Percentiles rank a stretch among this genome's conserved stretches.
Evolutionary conservation across 2,329 filamentous ascomycete genomes (phyloP).

Genomic region (Grosmannia huntii): DNA sequence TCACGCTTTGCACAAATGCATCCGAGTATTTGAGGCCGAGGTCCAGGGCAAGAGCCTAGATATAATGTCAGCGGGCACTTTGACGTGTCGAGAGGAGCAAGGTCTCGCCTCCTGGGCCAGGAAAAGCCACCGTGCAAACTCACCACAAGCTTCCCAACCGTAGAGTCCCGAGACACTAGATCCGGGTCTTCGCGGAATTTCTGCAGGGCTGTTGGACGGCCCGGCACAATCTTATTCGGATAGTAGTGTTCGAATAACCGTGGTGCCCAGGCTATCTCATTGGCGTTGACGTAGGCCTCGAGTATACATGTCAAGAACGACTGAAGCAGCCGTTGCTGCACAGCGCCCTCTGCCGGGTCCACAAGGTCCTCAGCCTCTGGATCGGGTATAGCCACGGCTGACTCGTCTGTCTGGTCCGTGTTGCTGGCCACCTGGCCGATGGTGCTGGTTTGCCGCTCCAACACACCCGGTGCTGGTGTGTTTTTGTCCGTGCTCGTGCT

Average conservation of each 20-base stretch:
- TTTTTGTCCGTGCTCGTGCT: background rate
- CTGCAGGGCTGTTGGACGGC: conserved; percentile 47
- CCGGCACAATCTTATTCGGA: conserved; percentile 50
- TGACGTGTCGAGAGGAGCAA: background rate
- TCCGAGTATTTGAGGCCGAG: conserved; percentile 38
- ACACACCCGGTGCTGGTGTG: background rate
- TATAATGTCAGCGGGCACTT: background rate
- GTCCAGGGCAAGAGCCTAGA: conserved; percentile 49
- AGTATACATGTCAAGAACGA: conserved; percentile 68
- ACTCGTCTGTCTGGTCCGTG: conserved; percentile 28
- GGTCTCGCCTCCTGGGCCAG: background rate
- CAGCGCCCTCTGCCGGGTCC: conserved; percentile 42
- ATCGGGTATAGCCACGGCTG: conserved; percentile 45
- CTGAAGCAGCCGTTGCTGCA: conserved; percentile 55
- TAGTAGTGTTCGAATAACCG: conserved; percentile 56
- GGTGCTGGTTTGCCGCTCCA: conserved; percentile 28
- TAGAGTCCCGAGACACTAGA: conserved; percentile 47
- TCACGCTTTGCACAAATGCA: conserved; percentile 31
- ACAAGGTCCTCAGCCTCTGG: conserved; percentile 45
- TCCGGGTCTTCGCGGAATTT: conserved; percentile 48
- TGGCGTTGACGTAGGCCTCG: conserved; percentile 56
- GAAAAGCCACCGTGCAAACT: background rate
- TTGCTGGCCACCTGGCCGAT: conserved; percentile 28
- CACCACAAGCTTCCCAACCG: conserved; percentile 61
- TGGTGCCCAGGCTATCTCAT: conserved; percentile 47